Base-by-base conservation (phyloP, 1,139 yeast species). In the Hyphopichia buzzinii region DNA sequence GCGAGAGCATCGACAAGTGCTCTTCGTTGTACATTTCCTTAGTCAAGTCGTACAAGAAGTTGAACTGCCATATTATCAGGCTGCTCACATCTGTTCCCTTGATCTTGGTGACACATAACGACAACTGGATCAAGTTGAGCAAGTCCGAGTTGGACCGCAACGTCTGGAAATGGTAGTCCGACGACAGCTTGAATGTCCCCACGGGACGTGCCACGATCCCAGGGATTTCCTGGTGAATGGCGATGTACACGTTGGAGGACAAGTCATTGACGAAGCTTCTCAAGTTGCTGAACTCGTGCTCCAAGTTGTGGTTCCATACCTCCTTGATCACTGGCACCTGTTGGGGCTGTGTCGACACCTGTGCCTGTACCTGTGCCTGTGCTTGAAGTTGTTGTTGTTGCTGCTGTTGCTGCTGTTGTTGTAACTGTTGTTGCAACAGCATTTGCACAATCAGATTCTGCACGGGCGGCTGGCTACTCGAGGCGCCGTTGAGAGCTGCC, bases 161-260 rank as follows among this genome's bases (percentile, higher is more conserved):
- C 0, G 97, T 92, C 61, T 92, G 98, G 57, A 92, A 92, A 60
- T 92, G 97, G 60, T 89, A 92, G 58, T 92, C 98, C 21, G 87
- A 77, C 11, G 94, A 85, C 8, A 94, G 81, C 51, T 88, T 81
- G 63, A 92, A 92, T 8, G 89, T 80, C n/a, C 98, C 98, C 43
- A 92, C 87, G 10, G 98, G 98, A 48, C 98, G 77, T 1, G 96
- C 96, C 17, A 92, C 86, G 24, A 94, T 87, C 0, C 98, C 98
- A 0, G 97, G 97, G 55, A 92, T 89, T 59, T 92, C 97, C 40
- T 95, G 90, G 50, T 90, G 84, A 36, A 82, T 82, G 2, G 96
- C 81, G 15, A 89, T 77, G 52, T 77, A 77, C 19, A 69, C 54
- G 25, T 55, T 50, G 37, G 84, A 79, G 51, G 83, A 84, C 42